phyloP scores from a whole-genome alignment of 257 asterid species.

The Solanum sejunctum region DNA sequence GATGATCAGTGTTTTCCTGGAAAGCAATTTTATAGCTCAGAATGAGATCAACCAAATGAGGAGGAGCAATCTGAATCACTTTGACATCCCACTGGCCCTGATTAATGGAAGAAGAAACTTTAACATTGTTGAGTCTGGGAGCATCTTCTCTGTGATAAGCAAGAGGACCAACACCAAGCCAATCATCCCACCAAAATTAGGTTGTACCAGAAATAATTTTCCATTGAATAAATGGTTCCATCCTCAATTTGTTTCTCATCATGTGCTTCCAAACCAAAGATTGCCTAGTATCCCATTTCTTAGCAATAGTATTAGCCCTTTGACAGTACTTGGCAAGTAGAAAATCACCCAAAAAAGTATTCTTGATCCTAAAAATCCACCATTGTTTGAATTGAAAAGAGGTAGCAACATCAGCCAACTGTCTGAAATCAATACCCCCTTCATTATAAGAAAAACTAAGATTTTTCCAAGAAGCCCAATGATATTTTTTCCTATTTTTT shows the following conservation, averaged over 20 bases:
- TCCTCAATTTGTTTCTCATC: background rate
- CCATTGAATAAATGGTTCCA: fast-evolving
- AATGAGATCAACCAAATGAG: too few relatives aligned
- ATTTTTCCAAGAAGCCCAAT: background rate
- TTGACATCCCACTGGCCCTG: too few relatives aligned
- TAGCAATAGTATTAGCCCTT: too few relatives aligned
- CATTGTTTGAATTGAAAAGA: background rate
- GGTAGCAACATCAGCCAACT: background rate
- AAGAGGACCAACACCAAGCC: background rate
- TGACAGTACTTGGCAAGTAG: too few relatives aligned
- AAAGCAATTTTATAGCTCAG: too few relatives aligned
- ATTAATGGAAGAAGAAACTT: too few relatives aligned
- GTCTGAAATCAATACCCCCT: fast-evolving
- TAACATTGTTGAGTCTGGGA: fast-evolving
- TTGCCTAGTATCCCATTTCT: background rate
- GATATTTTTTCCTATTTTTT: fast-evolving
- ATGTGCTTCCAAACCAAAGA: background rate
- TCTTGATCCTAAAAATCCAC: background rate
- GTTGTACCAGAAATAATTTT: fast-evolving
- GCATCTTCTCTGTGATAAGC: fast-evolving
- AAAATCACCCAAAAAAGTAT: background rate
- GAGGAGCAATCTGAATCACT: too few relatives aligned
- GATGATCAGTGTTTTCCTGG: too few relatives aligned
- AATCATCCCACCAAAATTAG: background rate
- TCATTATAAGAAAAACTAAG: background rate